Evolutionary conservation across 352 stramenopile species (phyloP).

Genomic region (Phytophthora aleatoria): DNA sequence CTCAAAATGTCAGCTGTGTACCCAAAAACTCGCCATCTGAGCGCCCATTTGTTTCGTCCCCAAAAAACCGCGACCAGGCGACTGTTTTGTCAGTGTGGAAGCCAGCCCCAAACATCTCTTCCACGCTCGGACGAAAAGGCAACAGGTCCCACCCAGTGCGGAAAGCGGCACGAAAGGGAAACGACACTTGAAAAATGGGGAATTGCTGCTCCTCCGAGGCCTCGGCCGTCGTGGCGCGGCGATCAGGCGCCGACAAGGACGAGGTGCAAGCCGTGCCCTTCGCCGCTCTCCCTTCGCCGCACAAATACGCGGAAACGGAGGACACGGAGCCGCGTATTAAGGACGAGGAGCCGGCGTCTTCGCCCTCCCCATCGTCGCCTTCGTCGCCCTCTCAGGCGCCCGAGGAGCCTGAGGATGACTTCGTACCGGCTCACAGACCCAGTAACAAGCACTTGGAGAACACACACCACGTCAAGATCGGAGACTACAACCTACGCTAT

Average conservation of each 20-base stretch:
- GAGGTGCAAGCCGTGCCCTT: slow-evolving; percentile 23
- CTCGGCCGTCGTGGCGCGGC: slow-evolving; percentile 43
- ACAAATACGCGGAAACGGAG: slow-evolving; percentile 28
- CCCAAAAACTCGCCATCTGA: neutral
- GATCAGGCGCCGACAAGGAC: slow-evolving; percentile 24
- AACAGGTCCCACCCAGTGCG: slow-evolving; percentile 25
- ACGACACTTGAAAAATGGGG: slow-evolving; percentile 48
- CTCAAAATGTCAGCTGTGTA: neutral
- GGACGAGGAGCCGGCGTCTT: slow-evolving; percentile 19
- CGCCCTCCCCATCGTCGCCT: slow-evolving; percentile 15
- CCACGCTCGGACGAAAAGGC: slow-evolving; percentile 18
- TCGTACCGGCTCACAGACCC: slow-evolving; percentile 43
- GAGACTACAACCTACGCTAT: slow-evolving; percentile 89
- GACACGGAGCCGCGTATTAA: slow-evolving; percentile 33
- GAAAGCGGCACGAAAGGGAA: slow-evolving; percentile 28
- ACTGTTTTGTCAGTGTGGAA: slow-evolving; percentile 8
- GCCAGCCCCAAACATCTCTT: slow-evolving; percentile 10
- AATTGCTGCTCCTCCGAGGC: slow-evolving; percentile 86
- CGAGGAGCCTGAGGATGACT: slow-evolving; percentile 33
- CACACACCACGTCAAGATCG: slow-evolving; percentile 76
- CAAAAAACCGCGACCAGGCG: slow-evolving; percentile 2
- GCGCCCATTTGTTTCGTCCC: slow-evolving; percentile 4
- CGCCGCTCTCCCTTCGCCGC: slow-evolving; percentile 25
- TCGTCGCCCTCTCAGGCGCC: slow-evolving; percentile 25
- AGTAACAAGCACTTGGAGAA: slow-evolving; percentile 45